Percentiles rank a stretch among this genome's conserved stretches.
Evolutionary conservation across 371 early-diverging fungal genomes (phyloP).

Genomic region (Lichtheimia hyalospora): DNA sequence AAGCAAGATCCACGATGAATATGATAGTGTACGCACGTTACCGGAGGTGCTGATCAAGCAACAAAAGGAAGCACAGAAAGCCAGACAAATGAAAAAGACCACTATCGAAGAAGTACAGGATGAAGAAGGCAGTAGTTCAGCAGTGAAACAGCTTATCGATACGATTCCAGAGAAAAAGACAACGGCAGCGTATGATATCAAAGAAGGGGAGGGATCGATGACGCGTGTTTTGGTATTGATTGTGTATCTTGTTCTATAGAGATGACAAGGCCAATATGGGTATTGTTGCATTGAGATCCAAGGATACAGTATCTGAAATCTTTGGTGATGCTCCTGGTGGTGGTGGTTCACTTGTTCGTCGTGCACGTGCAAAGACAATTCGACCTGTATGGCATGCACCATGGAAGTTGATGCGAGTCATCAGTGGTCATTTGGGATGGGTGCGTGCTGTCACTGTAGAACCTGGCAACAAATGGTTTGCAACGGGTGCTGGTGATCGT

Average conservation of each 20-base stretch:
- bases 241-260: constrained; percentile 13
- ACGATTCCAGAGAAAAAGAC: constrained; percentile 32
- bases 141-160: constrained; percentile 43
- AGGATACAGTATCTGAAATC: constrained; percentile 52
- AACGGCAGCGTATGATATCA: constrained; percentile 8
- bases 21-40: constrained; percentile 62
- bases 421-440: constrained; percentile 98
- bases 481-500: constrained; percentile 94
- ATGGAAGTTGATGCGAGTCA: constrained; percentile 98
- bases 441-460: constrained; percentile 93
- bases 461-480: constrained; percentile 96
- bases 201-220: too few species aligned
- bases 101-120: constrained; percentile 42
- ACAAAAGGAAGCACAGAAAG: constrained; percentile 54
- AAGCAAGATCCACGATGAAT: constrained; percentile 77
- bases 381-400: constrained; percentile 95
- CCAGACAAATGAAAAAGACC: constrained; percentile 32
- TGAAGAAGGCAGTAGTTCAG: constrained; percentile 19
- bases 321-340: constrained; percentile 44
- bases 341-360: constrained; percentile 59
- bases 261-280: constrained; percentile 29
- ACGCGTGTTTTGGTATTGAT: neutral
- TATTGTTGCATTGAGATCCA: constrained; percentile 45
- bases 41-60: constrained; percentile 62
- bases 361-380: constrained; percentile 58